Base-by-base conservation (phyloP, 2,329 filamentous ascomycete genomes). In the Tricladium varicosporioides region DNA sequence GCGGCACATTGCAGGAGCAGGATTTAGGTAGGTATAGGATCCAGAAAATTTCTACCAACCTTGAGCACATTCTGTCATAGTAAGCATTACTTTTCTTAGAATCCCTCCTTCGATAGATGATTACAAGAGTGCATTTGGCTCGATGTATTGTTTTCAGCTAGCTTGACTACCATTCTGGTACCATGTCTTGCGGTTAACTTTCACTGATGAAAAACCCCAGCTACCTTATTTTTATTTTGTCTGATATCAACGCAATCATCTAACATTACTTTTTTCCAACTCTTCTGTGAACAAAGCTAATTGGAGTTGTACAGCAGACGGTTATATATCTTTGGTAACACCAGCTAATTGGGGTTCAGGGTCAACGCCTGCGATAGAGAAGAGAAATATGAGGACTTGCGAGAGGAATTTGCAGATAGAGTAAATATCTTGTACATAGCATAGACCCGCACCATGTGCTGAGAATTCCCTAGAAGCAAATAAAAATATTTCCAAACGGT, bases 61-160 rank as follows among this genome's bases (percentile, higher is more conserved):
- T 61, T 65, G 68, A 60, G 66, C 63, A 55, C 56, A 43, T 47
- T 45, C 62, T 67, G 47, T 62, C 48, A 56, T 66, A 60, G 66
- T 70, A 62, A 67, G 66, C 58, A 46, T 10, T 18, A 2, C 5
- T 40, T 59, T 54, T 62, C 13, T 60, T 58, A 48, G 42, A 27
- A 45, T 54, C 16, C 48, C 36, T 48, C 33, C 36, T 48, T 52
- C 48, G 46, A 69, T 69, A 73, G 73, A 92, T 95, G 93, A 97
- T 97, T 93, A 97, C 93, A 91, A 93, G 93, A 97, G 93, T 92
- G 93, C 93, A 97, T 97, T 97, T 97, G 93, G 93, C 93, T 97
- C 91, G 93, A 97, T 7, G 93, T 82, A 96, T 92, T 85, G 85
- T 79, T 76, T 78, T 80, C 78, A 76, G 78, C 72, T 75, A 69